Base-by-base conservation (phyloP, 2,329 filamentous ascomycete genomes). In the Bisporella sp. region DNA sequence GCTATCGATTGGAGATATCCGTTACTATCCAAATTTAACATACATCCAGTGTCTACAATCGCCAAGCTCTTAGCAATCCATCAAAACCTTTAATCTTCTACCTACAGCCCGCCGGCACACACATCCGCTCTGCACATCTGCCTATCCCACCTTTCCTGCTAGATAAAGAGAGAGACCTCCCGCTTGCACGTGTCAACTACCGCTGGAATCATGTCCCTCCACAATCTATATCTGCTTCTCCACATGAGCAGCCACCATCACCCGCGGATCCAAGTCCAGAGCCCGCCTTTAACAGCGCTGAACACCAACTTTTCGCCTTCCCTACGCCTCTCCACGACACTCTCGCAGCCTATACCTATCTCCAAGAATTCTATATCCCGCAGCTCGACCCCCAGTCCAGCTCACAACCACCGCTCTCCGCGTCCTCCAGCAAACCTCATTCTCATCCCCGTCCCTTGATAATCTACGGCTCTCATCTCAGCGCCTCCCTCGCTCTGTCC, bases 271-370 rank as follows among this genome's bases (percentile, higher is more conserved):
- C 21, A 21, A 21, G 21, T 21, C 21, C 21, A 21, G 21, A 21
- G 21, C 21, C 21, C 21, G 21, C 21, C 21, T 21, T 21, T 21
- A 21, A 3, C 21, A 21, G 21, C 21, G 21, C 3, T 21, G 3
- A 21, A 21, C 21, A 21, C 21, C 21, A 21, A 21, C 21, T 21
- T 21, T 21, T 56, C 46, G 55, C 56, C 46, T 84, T 81, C 75
- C 80, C 81, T 1, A 71, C 69, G 1, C 78, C 80, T 1, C 62
- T 83, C 29, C 77, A 82, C 54, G 81, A 84, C 59, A 69, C 72
- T 1, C 60, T 71, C 30, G 73, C 73, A 54, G 78, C 73, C 46
- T 84, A 79, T 61, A 64, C 41, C 29, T 59, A 51, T 44, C 53
- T 63, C 4, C 54, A 51, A n/a, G 53, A 49, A 11, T 45, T 41